These are phyloP conservation scores for Iris pallida DNA, from an alignment of 116 monocot species.

Conservation along the genomic window DNA sequence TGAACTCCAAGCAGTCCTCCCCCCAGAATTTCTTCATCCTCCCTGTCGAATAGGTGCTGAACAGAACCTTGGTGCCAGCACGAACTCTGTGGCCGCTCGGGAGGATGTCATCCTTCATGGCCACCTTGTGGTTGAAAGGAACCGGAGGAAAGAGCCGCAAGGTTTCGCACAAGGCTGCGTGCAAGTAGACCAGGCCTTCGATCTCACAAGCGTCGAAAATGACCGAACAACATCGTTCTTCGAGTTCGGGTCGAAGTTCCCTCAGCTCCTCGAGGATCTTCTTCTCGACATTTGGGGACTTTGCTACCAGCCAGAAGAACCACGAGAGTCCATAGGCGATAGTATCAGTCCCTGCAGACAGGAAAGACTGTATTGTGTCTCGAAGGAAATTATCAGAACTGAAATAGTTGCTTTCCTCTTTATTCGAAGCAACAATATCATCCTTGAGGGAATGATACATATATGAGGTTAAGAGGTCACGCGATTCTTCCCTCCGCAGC, in stretches of 20 bases:
- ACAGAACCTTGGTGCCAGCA: conserved; percentile 24
- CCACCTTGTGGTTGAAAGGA: conserved; percentile 20
- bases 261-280: conserved; percentile 26
- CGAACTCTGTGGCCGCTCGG: conserved; percentile 11
- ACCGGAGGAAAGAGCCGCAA: conserved; percentile 20
- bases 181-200: conserved; percentile 5
- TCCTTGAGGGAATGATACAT: conserved; percentile 2
- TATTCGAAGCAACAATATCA: too few species aligned
- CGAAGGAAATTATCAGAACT: conserved; percentile 20
- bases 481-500: not conserved
- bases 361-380: conserved; percentile 26
- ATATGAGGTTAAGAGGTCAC: conserved; percentile 22
- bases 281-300: conserved; percentile 28
- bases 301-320: conserved; percentile 40
- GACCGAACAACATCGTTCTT: not conserved
- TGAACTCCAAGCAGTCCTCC: conserved; percentile 36
- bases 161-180: conserved; percentile 17
- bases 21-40: conserved; percentile 48
- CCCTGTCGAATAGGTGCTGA: conserved; percentile 15
- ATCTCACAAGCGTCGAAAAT: not conserved
- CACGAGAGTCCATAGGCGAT: conserved; percentile 22
- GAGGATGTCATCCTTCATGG: not conserved
- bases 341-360: conserved; percentile 36
- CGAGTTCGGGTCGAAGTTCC: not conserved
- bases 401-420: not conserved